These are phyloP conservation scores for Aphanomyces euteiches DNA, from an alignment of 352 stramenopile genomes.

Conservation along the genomic window DNA sequence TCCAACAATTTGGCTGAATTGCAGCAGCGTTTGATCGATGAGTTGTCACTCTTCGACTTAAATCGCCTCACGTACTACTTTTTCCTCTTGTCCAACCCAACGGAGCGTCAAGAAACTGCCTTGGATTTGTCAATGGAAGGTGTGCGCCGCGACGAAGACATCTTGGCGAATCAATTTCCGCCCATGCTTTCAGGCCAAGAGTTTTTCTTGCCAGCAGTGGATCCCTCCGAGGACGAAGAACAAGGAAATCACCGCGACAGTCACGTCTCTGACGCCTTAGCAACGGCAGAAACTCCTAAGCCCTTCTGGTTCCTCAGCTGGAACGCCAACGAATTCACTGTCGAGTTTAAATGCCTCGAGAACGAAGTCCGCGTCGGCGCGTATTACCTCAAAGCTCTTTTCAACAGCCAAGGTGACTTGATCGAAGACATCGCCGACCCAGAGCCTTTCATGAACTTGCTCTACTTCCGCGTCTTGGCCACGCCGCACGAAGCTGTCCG, in stretches of 20 bases:
- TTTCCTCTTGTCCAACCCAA: conserved; percentile 40
- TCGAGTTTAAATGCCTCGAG: conserved; percentile 72
- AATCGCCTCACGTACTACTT: conserved; percentile 75
- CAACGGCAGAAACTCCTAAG: neutral
- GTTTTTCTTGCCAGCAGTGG: neutral
- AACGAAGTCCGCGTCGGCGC: conserved; percentile 76
- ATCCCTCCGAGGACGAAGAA: conserved; percentile 1
- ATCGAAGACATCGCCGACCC: conserved; percentile 72
- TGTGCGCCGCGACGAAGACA: neutral
- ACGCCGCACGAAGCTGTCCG: conserved; percentile 37
- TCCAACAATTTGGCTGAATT: conserved; percentile 67
- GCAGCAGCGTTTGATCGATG: conserved; percentile 59
- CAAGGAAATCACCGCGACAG: neutral
- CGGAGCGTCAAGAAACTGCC: conserved; percentile 3
- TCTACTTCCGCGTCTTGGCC: conserved; percentile 79
- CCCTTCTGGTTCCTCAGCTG: conserved; percentile 80
- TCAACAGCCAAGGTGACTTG: conserved; percentile 75
- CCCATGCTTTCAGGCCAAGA: conserved; percentile 2
- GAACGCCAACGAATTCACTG: conserved; percentile 82
- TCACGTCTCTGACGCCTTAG: neutral
- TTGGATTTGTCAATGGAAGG: conserved; percentile 15
- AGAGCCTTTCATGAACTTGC: conserved; percentile 79
- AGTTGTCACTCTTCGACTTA: conserved; percentile 71
- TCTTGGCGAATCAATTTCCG: conserved; percentile 13
- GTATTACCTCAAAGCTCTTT: conserved; percentile 77